These are phyloP conservation scores for Cytauxzoon felis DNA, from an alignment of 169 alveolate species.

Conservation along the genomic window DNA sequence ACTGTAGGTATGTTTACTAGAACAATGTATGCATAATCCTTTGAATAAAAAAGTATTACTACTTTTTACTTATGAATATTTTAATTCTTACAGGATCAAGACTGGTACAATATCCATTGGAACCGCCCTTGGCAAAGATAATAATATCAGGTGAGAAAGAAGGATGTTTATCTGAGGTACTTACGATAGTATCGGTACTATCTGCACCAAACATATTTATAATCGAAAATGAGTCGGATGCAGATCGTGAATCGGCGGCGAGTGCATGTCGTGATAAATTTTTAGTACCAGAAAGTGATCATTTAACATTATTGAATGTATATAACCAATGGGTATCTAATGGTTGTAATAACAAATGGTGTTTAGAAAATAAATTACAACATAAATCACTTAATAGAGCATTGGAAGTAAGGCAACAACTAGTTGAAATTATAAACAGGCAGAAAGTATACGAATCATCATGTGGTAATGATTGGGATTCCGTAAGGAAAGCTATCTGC, in stretches of 20 bases:
- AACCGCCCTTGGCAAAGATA: slow-evolving; percentile 98
- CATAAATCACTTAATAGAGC: slow-evolving; percentile 73
- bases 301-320: slow-evolving; percentile 95
- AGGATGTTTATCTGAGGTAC: slow-evolving; percentile 90
- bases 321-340: slow-evolving; percentile 96
- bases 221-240: slow-evolving; percentile 94
- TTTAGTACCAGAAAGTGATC: slow-evolving; percentile 99
- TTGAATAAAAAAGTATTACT: neutral
- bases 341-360: slow-evolving; percentile 69
- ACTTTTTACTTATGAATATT: neutral
- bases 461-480: slow-evolving; percentile 86
- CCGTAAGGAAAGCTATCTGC: slow-evolving; percentile 93
- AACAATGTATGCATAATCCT: neutral
- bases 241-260: slow-evolving; percentile 83
- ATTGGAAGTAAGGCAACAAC: slow-evolving; percentile 82
- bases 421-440: slow-evolving; percentile 85
- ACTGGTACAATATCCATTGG: slow-evolving; percentile 99
- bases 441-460: slow-evolving; percentile 66
- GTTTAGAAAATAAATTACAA: slow-evolving; percentile 67
- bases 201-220: slow-evolving; percentile 95
- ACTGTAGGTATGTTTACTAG: slow-evolving; percentile 27
- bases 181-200: slow-evolving; percentile 96
- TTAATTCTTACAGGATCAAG: slow-evolving; percentile 88
- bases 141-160: slow-evolving; percentile 79
- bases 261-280: slow-evolving; percentile 97